phyloP scores from a whole-genome alignment of 768 basidiomycete species.

The Chalciporus piperatus region DNA sequence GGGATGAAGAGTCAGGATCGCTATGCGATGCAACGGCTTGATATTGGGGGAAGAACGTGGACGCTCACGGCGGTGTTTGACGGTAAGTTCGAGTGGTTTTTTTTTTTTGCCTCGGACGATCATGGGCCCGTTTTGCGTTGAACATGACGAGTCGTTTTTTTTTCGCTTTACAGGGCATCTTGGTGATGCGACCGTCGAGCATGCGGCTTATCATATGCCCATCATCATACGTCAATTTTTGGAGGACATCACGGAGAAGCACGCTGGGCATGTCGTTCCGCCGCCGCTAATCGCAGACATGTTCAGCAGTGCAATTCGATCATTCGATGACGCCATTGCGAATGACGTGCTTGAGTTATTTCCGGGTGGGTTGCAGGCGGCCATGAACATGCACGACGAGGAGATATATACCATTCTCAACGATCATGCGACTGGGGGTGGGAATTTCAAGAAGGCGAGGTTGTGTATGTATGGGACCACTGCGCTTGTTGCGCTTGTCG shows the following conservation, averaged over 20 bases:
- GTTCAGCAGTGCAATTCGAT: slow-evolving; percentile 54
- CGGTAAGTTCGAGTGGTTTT: slow-evolving; percentile 39
- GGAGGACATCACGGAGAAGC: slow-evolving; percentile 38
- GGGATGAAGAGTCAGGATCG: slow-evolving; percentile 59
- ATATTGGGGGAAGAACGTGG: slow-evolving; percentile 57
- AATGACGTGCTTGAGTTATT: slow-evolving; percentile 63
- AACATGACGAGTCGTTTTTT: slow-evolving; percentile 3
- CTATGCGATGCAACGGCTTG: slow-evolving; percentile 55
- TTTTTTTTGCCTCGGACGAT: not conserved
- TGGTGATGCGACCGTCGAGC: slow-evolving; percentile 67
- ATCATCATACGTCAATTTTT: slow-evolving; percentile 63
- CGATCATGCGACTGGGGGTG: slow-evolving; percentile 55
- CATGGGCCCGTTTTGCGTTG: slow-evolving; percentile 5
- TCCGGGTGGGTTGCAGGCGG: slow-evolving; percentile 48
- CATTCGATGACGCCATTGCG: slow-evolving; percentile 67
- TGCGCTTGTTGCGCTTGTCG: slow-evolving; percentile 68
- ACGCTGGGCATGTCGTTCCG: slow-evolving; percentile 38
- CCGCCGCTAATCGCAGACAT: slow-evolving; percentile 53
- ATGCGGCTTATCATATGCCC: slow-evolving; percentile 65
- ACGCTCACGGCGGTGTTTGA: slow-evolving; percentile 70
- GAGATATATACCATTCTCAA: slow-evolving; percentile 61
- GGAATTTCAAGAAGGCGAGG: slow-evolving; percentile 61
- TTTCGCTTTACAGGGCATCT: slow-evolving; percentile 49
- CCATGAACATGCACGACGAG: slow-evolving; percentile 51
- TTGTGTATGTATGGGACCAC: slow-evolving; percentile 81